These are phyloP conservation scores for Rhinocladiella similis DNA, from an alignment of 2,329 filamentous ascomycete species.

Conservation along the genomic window DNA sequence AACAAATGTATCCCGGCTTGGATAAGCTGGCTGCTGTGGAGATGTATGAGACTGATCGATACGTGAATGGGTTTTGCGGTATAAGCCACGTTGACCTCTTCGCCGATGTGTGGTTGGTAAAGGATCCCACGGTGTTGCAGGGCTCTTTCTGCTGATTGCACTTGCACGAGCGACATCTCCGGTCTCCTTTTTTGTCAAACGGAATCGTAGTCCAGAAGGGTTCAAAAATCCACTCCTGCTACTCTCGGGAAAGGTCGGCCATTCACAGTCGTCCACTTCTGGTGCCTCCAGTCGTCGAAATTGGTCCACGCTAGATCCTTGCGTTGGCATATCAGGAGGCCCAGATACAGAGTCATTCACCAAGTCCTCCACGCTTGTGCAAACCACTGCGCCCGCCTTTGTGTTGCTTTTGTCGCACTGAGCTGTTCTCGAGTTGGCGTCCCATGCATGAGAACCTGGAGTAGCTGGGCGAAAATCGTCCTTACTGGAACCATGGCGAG, in stretches of 20 bases:
- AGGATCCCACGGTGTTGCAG: conserved; percentile 22
- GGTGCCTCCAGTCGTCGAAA: neutral
- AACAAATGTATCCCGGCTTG: neutral
- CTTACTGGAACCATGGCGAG: neutral
- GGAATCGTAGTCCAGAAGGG: conserved; percentile 20
- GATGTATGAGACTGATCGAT: neutral
- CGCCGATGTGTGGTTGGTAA: conserved; percentile 1
- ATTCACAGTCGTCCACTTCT: conserved; percentile 9
- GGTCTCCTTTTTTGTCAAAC: conserved; percentile 16
- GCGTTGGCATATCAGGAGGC: neutral
- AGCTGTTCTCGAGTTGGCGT: neutral
- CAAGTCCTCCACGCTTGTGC: too few species aligned
- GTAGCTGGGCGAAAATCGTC: neutral
- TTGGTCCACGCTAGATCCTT: neutral
- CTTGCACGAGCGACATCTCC: conserved; percentile 1
- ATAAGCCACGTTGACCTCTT: neutral
- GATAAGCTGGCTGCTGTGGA: neutral
- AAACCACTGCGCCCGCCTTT: too few species aligned
- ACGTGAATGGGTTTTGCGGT: neutral
- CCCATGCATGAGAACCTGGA: neutral
- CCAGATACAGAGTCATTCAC: neutral
- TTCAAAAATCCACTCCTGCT: conserved; percentile 20
- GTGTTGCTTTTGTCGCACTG: too few species aligned
- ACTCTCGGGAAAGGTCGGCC: conserved; percentile 13
- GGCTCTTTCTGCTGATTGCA: conserved; percentile 5